These are phyloP conservation scores for Saccharomycopsis fibuligera DNA, from an alignment of 805 yeast genomes.

Conservation along the genomic window DNA sequence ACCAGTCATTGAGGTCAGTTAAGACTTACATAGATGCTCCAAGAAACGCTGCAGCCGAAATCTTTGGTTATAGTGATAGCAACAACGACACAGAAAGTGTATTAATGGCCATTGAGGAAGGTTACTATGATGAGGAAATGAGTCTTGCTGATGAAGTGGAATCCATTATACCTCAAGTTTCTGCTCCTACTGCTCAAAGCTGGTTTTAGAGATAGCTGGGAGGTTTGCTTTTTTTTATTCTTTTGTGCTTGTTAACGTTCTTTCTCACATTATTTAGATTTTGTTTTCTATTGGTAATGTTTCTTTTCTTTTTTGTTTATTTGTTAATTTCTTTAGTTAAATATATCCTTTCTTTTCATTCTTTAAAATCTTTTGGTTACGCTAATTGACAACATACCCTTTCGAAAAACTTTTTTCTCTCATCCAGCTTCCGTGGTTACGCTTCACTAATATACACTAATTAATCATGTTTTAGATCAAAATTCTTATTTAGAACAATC, in stretches of 20 bases:
- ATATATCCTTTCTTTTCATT: no score
- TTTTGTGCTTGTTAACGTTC: background rate
- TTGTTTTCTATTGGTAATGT: background rate
- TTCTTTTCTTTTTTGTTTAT: no score
- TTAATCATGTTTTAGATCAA: no score
- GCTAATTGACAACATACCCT: no score
- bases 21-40: background rate
- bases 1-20: conserved; percentile 18
- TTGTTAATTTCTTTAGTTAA: no score
- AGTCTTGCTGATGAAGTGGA: conserved; percentile 3
- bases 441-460: no score
- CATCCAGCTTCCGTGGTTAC: no score
- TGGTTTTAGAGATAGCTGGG: no score
- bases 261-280: background rate
- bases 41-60: conserved; percentile 1
- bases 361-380: no score
- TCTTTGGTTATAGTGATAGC: conserved; percentile 6
- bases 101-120: conserved; percentile 9
- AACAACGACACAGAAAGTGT: background rate
- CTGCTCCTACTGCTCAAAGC: conserved; percentile 11
- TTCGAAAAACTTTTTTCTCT: no score
- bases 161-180: conserved; percentile 12
- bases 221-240: background rate
- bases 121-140: background rate
- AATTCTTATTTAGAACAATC: no score